Evolutionary conservation across 176 grass and related monocot species (phyloP).

Genomic region (Eragrostis nindensis): DNA sequence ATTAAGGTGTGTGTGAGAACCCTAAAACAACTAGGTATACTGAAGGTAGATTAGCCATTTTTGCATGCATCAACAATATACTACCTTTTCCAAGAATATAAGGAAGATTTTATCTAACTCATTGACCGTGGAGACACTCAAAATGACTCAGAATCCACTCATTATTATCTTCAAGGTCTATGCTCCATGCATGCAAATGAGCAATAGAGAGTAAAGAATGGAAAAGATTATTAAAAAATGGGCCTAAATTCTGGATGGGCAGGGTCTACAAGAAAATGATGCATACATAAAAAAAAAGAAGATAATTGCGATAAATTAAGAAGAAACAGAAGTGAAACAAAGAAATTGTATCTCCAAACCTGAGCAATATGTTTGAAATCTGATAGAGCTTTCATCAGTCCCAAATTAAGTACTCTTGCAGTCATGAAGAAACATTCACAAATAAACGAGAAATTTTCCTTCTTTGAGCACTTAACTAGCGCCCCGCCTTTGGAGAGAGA

Average conservation of each 20-base stretch:
- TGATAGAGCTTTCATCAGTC: constrained; percentile 89
- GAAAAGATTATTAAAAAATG: background rate
- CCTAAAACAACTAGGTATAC: constrained; percentile 10
- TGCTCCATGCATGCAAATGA: background rate
- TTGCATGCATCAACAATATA: constrained; percentile 7
- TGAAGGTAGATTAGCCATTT: background rate
- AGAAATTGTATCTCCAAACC: constrained; percentile 53
- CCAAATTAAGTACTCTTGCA: constrained; percentile 87
- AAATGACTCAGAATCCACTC: background rate
- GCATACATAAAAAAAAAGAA: constrained; percentile 3
- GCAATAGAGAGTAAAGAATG: constrained; percentile 1
- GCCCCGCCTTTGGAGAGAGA: constrained; percentile 46
- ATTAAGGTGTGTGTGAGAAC: background rate
- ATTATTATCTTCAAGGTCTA: background rate
- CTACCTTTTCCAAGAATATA: background rate
- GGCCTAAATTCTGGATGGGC: background rate
- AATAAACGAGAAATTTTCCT: constrained; percentile 92
- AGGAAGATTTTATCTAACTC: background rate
- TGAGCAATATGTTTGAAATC: constrained; percentile 89
- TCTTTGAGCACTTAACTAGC: constrained; percentile 51
- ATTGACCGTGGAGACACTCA: background rate
- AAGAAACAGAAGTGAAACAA: constrained; percentile 24
- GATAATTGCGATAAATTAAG: background rate
- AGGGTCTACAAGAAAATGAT: background rate
- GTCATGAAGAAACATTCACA: constrained; percentile 99